Evolutionary conservation across 2,329 filamentous ascomycete species (phyloP).

Genomic region (Claviceps capensis): DNA sequence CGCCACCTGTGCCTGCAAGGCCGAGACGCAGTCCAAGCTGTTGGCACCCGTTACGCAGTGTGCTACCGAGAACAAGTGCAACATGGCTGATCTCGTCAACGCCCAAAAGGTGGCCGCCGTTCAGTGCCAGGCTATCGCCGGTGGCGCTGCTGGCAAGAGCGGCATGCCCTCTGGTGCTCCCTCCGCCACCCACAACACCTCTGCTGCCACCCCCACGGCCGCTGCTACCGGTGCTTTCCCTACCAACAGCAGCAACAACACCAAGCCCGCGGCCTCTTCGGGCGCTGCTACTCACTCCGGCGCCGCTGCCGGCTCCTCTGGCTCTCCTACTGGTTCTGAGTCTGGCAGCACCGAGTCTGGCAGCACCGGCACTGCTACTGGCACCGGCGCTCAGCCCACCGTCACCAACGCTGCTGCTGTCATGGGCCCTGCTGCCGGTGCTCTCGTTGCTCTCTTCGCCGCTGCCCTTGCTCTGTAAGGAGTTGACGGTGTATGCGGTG

Average conservation of each 20-base stretch:
- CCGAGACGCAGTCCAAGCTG: conserved; percentile 21
- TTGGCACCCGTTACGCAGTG: conserved; percentile 17
- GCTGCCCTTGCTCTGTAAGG: conserved; percentile 20
- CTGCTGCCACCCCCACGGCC: not conserved
- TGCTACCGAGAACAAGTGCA: conserved; percentile 20
- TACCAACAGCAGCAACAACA: not conserved
- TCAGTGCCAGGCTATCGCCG: conserved; percentile 14
- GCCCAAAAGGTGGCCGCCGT: conserved; percentile 18
- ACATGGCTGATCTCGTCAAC: conserved; percentile 14
- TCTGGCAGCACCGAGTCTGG: not conserved
- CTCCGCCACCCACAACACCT: conserved; percentile 3
- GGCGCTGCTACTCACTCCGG: no score
- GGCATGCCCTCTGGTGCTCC: not conserved
- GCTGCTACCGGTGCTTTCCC: conserved; percentile 5
- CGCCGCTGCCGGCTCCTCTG: not conserved
- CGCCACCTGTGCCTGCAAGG: conserved; percentile 25
- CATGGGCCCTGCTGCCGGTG: conserved; percentile 11
- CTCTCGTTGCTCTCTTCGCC: conserved; percentile 18
- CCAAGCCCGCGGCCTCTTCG: not conserved
- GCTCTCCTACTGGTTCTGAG: not conserved
- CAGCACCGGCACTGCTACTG: not conserved
- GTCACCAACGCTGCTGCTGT: conserved; percentile 2
- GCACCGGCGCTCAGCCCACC: not conserved
- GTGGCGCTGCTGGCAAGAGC: not conserved
- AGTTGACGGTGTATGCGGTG: not conserved